phyloP scores from a whole-genome alignment of 768 basidiomycete species.

The Hericium erinaceus region DNA sequence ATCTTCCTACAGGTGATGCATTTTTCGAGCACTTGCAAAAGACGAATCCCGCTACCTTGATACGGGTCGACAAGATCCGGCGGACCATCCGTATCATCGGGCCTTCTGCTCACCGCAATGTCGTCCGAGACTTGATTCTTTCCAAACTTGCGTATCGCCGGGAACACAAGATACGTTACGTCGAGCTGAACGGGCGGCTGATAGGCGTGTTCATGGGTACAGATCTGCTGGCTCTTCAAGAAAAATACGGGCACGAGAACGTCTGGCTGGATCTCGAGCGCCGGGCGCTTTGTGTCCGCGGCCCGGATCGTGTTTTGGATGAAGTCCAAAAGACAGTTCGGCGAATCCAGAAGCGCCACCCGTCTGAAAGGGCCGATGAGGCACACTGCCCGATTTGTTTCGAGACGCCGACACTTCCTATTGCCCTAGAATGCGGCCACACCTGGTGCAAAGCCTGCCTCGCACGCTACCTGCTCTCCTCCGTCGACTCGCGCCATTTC shows the following conservation, averaged over 20 bases:
- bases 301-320: slow-evolving; percentile 36
- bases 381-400: slow-evolving; percentile 64
- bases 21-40: slow-evolving; percentile 40
- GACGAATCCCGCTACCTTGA: slow-evolving; percentile 29
- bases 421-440: slow-evolving; percentile 57
- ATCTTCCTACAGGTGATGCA: slow-evolving; percentile 25
- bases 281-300: slow-evolving; percentile 44
- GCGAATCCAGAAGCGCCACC: slow-evolving; percentile 19
- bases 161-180: slow-evolving; percentile 29
- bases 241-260: slow-evolving; percentile 47
- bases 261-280: slow-evolving; percentile 38
- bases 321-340: slow-evolving; percentile 34
- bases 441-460: slow-evolving; percentile 60
- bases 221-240: slow-evolving; percentile 36
- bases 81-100: slow-evolving; percentile 51
- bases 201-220: slow-evolving; percentile 37
- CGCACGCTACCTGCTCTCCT: slow-evolving; percentile 44
- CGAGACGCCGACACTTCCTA: slow-evolving; percentile 39
- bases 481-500: slow-evolving; percentile 50
- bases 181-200: slow-evolving; percentile 39
- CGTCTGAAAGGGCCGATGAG: slow-evolving; percentile 10
- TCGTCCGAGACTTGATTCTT: slow-evolving; percentile 37
- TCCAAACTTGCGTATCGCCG: slow-evolving; percentile 36
- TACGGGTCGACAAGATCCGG: slow-evolving; percentile 32
- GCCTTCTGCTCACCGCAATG: slow-evolving; percentile 27